phyloP scores from a whole-genome alignment of 2,329 filamentous ascomycete species.

The Fusarium nurragi region DNA sequence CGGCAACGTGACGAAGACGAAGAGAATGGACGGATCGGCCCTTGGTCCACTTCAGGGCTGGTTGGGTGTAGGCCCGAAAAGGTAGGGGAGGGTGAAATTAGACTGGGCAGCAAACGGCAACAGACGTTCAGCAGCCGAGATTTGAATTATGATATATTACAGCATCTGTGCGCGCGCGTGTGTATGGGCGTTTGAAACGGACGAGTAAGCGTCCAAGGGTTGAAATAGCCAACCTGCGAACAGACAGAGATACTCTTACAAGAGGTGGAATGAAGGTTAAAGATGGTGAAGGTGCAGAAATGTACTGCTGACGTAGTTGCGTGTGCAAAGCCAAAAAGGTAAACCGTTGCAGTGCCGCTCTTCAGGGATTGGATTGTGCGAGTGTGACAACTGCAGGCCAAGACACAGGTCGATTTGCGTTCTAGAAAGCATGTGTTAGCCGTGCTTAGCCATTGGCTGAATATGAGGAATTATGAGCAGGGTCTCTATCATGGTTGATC shows the following conservation, averaged over 20 bases:
- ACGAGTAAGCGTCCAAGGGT: neutral
- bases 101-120: conserved; percentile 31
- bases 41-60: conserved; percentile 43
- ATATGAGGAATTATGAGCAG: conserved; percentile 5
- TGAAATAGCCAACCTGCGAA: conserved; percentile 10
- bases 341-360: conserved; percentile 29
- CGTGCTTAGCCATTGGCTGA: conserved; percentile 34
- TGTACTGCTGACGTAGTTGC: conserved; percentile 26
- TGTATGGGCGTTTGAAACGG: neutral
- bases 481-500: conserved; percentile 2
- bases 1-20: conserved; percentile 15
- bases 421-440: conserved; percentile 36
- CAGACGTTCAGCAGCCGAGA: conserved; percentile 11
- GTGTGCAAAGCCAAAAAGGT: conserved; percentile 6
- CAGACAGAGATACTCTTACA: neutral
- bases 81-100: conserved; percentile 27
- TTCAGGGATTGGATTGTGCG: conserved; percentile 21
- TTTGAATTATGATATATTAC: conserved; percentile 22
- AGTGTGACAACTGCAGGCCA: conserved; percentile 40
- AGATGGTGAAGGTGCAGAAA: conserved; percentile 22
- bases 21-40: conserved; percentile 41
- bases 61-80: conserved; percentile 26
- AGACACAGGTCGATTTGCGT: conserved; percentile 37
- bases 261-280: conserved; percentile 33
- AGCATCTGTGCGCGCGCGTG: conserved; percentile 6